Evolutionary conservation across 306 rosid genomes (phyloP).

Genomic region (Begonia loranthoides): DNA sequence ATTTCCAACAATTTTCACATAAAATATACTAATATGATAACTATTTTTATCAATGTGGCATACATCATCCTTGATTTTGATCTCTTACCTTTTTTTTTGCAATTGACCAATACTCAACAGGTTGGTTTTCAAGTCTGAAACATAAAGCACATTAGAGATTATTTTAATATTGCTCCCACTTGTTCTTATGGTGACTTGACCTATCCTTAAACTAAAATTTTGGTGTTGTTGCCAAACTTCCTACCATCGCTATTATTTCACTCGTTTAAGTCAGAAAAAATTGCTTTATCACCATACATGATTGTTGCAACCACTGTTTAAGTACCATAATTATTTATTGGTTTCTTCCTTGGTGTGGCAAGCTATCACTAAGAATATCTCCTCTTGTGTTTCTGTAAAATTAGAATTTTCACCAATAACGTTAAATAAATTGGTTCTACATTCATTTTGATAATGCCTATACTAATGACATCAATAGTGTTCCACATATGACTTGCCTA

Average conservation of each 20-base stretch:
- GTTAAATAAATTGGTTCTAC: too few relatives aligned
- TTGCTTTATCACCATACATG: neutral
- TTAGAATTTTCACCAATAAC: too few relatives aligned
- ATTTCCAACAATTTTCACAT: too few relatives aligned
- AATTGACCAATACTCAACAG: neutral
- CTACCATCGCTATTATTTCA: neutral
- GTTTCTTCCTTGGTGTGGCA: neutral
- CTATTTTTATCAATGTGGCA: too few relatives aligned
- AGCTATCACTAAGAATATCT: neutral
- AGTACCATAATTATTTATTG: neutral
- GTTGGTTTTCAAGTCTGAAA: neutral
- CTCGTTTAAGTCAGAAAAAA: neutral
- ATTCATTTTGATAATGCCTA: too few relatives aligned
- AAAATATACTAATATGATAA: too few relatives aligned
- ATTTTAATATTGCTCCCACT: neutral
- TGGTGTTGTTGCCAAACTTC: neutral
- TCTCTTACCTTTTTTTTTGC: neutral
- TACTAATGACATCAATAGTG: neutral
- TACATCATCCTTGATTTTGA: neutral
- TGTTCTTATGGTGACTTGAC: neutral
- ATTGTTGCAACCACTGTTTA: neutral
- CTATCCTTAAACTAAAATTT: neutral
- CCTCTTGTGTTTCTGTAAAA: neutral
- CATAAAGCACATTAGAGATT: too few relatives aligned
- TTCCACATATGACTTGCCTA: slow-evolving; percentile 2